phyloP scores from a whole-genome alignment of 2,329 filamentous ascomycete genomes.

The Colletotrichum camelliae region DNA sequence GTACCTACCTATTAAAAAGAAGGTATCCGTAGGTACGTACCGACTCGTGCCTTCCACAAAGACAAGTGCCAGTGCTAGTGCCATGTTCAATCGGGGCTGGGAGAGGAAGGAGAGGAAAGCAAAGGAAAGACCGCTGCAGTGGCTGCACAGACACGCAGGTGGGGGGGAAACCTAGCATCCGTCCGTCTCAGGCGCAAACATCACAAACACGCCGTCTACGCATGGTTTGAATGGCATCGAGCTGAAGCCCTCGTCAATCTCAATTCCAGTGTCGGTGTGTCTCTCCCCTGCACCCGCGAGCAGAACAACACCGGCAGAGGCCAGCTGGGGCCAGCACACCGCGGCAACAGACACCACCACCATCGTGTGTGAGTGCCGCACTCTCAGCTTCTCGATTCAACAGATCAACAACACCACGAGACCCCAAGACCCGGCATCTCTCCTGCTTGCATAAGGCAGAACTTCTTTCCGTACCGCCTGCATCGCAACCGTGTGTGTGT shows the following conservation, averaged over 20 bases:
- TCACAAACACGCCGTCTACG: neutral
- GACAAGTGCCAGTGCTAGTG: neutral
- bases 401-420: neutral
- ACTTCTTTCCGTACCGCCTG: neutral
- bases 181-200: constrained; percentile 14
- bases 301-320: neutral
- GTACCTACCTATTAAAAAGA: too few relatives aligned
- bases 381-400: neutral
- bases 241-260: neutral
- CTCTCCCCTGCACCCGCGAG: neutral
- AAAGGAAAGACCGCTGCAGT: neutral
- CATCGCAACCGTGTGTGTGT: neutral
- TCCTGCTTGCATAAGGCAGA: neutral
- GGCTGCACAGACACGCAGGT: neutral
- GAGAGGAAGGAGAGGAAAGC: neutral
- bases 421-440: neutral
- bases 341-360: neutral
- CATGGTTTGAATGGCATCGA: neutral
- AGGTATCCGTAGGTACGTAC: neutral
- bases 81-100: neutral
- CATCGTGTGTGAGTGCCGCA: neutral
- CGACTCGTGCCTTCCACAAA: neutral
- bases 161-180: neutral
- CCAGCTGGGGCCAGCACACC: neutral
- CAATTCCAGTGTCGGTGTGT: constrained; percentile 3